Evolutionary conservation across 1,284 basidiomycete species (phyloP).

Genomic region (Mycena sp.): DNA sequence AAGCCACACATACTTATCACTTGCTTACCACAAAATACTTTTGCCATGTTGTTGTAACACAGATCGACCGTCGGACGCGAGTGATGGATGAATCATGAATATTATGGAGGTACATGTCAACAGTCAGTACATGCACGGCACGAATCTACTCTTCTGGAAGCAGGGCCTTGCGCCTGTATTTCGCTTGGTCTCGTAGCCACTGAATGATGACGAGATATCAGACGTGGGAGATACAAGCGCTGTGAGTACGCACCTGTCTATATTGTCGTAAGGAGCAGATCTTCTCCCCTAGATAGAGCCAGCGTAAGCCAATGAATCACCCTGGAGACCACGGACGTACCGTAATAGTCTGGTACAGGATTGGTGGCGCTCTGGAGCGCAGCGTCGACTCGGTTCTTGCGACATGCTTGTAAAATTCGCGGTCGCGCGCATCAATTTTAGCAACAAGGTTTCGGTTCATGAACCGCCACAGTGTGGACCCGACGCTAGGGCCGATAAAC

Average conservation of each 20-base stretch:
- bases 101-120: neutral
- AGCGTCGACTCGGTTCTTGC: constrained; percentile 90
- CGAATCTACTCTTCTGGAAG: constrained; percentile 58
- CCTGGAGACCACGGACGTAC: constrained; percentile 51
- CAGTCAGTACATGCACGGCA: neutral
- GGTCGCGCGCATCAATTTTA: constrained; percentile 84
- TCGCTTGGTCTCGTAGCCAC: constrained; percentile 91
- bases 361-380: constrained; percentile 86
- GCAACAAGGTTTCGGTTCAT: constrained; percentile 77
- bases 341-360: constrained; percentile 92
- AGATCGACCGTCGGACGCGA: neutral
- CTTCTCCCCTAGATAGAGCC: constrained; percentile 70
- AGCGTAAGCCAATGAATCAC: neutral
- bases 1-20: constrained; percentile 6
- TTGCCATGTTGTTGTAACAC: constrained; percentile 7
- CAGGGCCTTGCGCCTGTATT: constrained; percentile 82
- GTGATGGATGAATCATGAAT: neutral
- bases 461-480: constrained; percentile 78
- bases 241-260: constrained; percentile 66
- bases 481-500: constrained; percentile 83
- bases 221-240: constrained; percentile 30
- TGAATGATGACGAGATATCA: constrained; percentile 40
- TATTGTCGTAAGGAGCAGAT: constrained; percentile 86
- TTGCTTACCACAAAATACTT: neutral
- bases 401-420: constrained; percentile 84